Evolutionary conservation across 2,329 filamentous ascomycete species (phyloP).

Genomic region (Leptographium radiaticola): DNA sequence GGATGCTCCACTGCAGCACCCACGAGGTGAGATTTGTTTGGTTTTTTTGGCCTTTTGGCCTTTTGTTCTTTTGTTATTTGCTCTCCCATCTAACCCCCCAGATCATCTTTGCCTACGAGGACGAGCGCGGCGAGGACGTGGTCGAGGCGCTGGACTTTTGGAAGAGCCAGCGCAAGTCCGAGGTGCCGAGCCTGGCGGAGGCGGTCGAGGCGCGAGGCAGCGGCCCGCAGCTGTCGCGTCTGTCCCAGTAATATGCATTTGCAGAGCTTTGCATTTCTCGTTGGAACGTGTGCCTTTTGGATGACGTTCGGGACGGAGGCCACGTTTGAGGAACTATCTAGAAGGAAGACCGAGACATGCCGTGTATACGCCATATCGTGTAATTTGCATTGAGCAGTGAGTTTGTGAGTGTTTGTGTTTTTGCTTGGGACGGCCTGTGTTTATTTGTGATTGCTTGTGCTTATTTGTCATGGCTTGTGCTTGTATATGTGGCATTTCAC

Average conservation of each 20-base stretch:
- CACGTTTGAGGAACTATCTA: neutral
- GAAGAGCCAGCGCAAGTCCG: slow-evolving; percentile 48
- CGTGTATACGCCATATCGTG: neutral
- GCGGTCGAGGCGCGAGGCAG: neutral
- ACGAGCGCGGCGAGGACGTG: slow-evolving; percentile 84
- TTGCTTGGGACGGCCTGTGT: too few relatives aligned
- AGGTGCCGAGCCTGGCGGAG: slow-evolving; percentile 8
- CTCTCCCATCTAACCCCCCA: slow-evolving; percentile 27
- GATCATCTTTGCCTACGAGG: slow-evolving; percentile 97
- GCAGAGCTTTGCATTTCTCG: too few relatives aligned
- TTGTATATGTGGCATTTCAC: too few relatives aligned
- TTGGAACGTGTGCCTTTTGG: too few relatives aligned
- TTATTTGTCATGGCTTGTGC: too few relatives aligned
- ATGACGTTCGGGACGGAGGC: neutral
- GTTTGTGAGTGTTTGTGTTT: too few relatives aligned
- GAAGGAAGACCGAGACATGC: neutral
- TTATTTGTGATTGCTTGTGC: too few relatives aligned
- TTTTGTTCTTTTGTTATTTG: neutral
- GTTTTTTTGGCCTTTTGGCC: slow-evolving; percentile 14
- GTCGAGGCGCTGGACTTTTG: slow-evolving; percentile 96
- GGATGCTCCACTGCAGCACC: slow-evolving; percentile 94
- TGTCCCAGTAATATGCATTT: slow-evolving; percentile 5
- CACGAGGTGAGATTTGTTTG: slow-evolving; percentile 59
- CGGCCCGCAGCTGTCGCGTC: neutral
- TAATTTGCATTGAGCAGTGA: neutral